These are phyloP conservation scores for Plantago major DNA, from an alignment of 257 asterid genomes.

Conservation along the genomic window DNA sequence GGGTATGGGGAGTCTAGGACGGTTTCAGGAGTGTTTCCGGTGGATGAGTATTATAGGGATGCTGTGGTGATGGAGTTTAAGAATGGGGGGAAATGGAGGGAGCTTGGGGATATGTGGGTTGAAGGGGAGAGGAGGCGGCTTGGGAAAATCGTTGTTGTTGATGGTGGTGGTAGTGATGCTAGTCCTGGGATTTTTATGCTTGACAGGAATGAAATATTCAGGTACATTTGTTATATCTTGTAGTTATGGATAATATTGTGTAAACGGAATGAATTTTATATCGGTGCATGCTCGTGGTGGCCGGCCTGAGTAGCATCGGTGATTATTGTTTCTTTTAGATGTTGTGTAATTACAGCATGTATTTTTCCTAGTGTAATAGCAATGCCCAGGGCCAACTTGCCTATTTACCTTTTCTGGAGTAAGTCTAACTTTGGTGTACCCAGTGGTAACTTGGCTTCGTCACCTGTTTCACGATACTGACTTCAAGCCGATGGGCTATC, in stretches of 20 bases:
- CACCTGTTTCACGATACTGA: neutral
- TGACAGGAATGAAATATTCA: slow-evolving; percentile 59
- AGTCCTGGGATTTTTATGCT: slow-evolving; percentile 72
- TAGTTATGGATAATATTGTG: neutral
- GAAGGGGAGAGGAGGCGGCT: slow-evolving; percentile 78
- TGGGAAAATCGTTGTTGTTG: slow-evolving; percentile 76
- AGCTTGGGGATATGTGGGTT: slow-evolving; percentile 95
- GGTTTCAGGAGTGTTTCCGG: slow-evolving; percentile 75
- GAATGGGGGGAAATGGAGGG: slow-evolving; percentile 79
- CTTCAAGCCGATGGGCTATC: neutral
- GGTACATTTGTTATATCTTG: slow-evolving; percentile 32
- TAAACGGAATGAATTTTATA: neutral
- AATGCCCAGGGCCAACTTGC: neutral
- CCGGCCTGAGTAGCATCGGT: neutral
- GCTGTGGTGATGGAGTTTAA: slow-evolving; percentile 80
- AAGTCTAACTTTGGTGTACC: neutral
- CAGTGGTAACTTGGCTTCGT: neutral
- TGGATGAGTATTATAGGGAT: slow-evolving; percentile 82
- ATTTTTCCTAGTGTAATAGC: neutral
- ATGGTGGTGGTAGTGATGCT: slow-evolving; percentile 33
- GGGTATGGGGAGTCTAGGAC: slow-evolving; percentile 91
- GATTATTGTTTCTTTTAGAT: neutral
- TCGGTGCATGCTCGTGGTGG: neutral
- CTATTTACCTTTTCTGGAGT: neutral
- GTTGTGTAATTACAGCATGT: slow-evolving; percentile 7